Base-by-base conservation (phyloP, 192 early-diverging fungal genomes). In the Dispira parvispora region DNA sequence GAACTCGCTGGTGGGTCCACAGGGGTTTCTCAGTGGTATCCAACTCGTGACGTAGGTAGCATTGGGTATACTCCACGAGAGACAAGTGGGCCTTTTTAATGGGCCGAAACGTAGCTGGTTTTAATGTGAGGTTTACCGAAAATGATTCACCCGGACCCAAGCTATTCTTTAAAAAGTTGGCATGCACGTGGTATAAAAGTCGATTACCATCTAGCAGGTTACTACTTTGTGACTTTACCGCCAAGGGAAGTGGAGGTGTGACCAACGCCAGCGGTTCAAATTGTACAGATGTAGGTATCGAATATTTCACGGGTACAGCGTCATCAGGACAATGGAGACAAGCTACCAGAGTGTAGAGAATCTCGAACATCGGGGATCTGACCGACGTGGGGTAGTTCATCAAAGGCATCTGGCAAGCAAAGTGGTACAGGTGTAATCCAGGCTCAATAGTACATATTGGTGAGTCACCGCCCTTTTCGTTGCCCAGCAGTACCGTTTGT, bases 311-410 rank as follows among this genome's bases (percentile, higher is more conserved):
- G 57, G 57, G 11, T 5, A 60, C 32, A 12, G 18, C 26, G 12
- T 60, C 57, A 18, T 43, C 38, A 16, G 57, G 57, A 13, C 57
- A 60, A 14, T 42, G 21, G 16, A 60, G 38, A 28, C 38, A 18
- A 43, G 57, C 57, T 16, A 43, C 43, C 43, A 62, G 28, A 5
- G 62, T 62, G 26, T 62, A 62, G 12, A 47, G n/a, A 20, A 62
- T 50, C 25, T 62, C 62, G 47, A 49, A 62, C 62, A 47, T 11
- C 16, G 62, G 45, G 2, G 62, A 25, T 3, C 45, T 23, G 14
- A 62, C 42, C 3, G 62, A 62, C 11, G 12, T 46, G 23, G 62
- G 62, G 26, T 62, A 62, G 45, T 62, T 62, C 46, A 50, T 62
- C 11, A 49, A 46, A 5, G 62, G 62, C 46, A 62, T 46, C 20